phyloP scores from a whole-genome alignment of 2,329 filamentous ascomycete species.

The Ophiostoma sp. region DNA sequence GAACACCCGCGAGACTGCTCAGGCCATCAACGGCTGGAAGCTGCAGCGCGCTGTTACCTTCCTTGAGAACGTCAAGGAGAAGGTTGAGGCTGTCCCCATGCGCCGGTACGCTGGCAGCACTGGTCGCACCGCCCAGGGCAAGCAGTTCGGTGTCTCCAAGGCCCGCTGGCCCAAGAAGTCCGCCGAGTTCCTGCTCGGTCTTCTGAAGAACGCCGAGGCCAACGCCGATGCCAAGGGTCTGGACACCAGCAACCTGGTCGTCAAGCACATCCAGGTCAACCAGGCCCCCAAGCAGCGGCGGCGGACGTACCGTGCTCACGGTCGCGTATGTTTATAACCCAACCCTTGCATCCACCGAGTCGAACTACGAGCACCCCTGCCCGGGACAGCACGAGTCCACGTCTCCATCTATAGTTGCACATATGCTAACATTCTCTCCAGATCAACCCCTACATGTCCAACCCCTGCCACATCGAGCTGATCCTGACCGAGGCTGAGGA shows the following conservation, averaged over 20 bases:
- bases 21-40: slow-evolving; percentile 99
- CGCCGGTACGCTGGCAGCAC: slow-evolving; percentile 94
- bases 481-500: slow-evolving; percentile 98
- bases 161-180: slow-evolving; percentile 99
- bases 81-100: slow-evolving; percentile 98
- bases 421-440: slow-evolving; percentile 35
- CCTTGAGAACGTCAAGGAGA: slow-evolving; percentile 95
- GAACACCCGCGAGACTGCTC: slow-evolving; percentile 99
- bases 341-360: not conserved
- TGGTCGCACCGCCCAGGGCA: slow-evolving; percentile 96
- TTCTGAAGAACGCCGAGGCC: slow-evolving; percentile 96
- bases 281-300: slow-evolving; percentile 99
- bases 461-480: slow-evolving; percentile 99
- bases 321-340: slow-evolving; percentile 71
- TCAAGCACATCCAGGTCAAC: slow-evolving; percentile 99
- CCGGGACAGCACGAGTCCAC: too few species aligned
- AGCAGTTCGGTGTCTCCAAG: slow-evolving; percentile 96
- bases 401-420: too few species aligned
- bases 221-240: slow-evolving; percentile 96
- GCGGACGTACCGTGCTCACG: slow-evolving; percentile 99
- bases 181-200: slow-evolving; percentile 92
- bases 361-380: not conserved
- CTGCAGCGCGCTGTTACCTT: slow-evolving; percentile 88
- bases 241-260: slow-evolving; percentile 92
- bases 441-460: slow-evolving; percentile 99